Evolutionary conservation across 1,284 basidiomycete genomes (phyloP), one percentile per base, ranked within the genome.

Genomic region (Peniophora sp.): DNA sequence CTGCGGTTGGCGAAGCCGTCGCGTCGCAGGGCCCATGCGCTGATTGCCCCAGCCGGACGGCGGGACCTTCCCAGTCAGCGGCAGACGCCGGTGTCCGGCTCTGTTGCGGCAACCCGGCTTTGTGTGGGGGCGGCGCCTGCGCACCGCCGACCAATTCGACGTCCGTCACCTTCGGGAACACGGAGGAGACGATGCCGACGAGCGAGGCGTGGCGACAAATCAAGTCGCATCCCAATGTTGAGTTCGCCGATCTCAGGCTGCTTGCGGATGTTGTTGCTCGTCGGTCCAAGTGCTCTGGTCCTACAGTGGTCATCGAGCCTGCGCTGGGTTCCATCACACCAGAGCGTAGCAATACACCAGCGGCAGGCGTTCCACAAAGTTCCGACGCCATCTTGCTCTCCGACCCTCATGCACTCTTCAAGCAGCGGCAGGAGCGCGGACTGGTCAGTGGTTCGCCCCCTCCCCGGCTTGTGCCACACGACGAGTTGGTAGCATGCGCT

Each of bases 191-290:
- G 9, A 88, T 95, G 48, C 79, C 89, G 17, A 88, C 85, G 43
- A 85, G 88, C 61, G 81, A 87, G 53, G 92, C 90, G 3, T 95
- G 92, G 92, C 82, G 78, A 50, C 83, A 85, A 55, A 72, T 95
- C 57, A 94, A 94, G 69, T 83, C 85, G 2, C 92, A 95, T 68
- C 92, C 92, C 1, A 93, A 93, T 57, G 83, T 88, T 49, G 78
- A 81, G 42, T 93, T 91, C 62, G 79, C 89, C 12, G 88, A 92
- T 62, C 72, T 95, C 45, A 71, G 82, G 0, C 73, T 93, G 36
- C 76, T 95, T 44, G 92, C 92, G 1, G 90, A 93, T 55, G 92
- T 95, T 27, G 92, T 95, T 20, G 86, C 89, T 2, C 81, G 88
- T 46, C 76, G 88, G 43, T 85, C 88, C 27, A 85, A 81, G 62